These are phyloP conservation scores for Capsella bursapastoris DNA, from an alignment of 345 rosid species.

Conservation along the genomic window DNA sequence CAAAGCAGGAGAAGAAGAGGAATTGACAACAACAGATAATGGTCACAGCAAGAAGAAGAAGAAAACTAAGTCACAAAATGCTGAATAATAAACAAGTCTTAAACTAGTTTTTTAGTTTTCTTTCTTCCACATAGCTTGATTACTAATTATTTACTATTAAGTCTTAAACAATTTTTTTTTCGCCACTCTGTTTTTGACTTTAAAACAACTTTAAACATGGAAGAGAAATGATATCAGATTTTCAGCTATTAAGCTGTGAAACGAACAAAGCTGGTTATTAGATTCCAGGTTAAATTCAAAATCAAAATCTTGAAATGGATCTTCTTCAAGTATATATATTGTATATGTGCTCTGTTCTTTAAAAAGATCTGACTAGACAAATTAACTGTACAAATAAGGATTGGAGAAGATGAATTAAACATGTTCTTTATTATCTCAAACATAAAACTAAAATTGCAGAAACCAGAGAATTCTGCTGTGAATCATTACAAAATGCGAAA, in stretches of 20 bases:
- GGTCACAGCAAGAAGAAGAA: conserved; percentile 51
- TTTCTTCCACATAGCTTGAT: conserved; percentile 1
- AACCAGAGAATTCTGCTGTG: conserved; percentile 44
- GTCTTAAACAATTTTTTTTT: no score
- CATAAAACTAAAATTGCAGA: conserved; percentile 32
- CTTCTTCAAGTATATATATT: not conserved
- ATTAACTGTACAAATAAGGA: not conserved
- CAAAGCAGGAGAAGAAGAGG: conserved; percentile 53
- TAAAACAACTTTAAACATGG: no score
- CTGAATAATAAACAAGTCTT: conserved; percentile 37
- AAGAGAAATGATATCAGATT: no score
- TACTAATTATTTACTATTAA: not conserved
- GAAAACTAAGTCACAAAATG: conserved; percentile 48
- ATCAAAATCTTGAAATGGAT: not conserved
- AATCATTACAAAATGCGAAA: not conserved
- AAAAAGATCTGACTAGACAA: not conserved
- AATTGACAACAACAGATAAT: conserved; percentile 43
- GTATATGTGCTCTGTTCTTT: not conserved
- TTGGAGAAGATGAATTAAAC: conserved; percentile 1
- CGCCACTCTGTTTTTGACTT: no score
- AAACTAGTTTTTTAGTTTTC: not conserved
- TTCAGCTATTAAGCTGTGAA: no score
- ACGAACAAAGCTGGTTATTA: not conserved
- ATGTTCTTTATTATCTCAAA: conserved; percentile 19
- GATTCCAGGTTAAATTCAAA: not conserved